Evolutionary conservation across 495 filamentous ascomycete genomes (phyloP).

Genomic region (Hyaloscypha bicolor): DNA sequence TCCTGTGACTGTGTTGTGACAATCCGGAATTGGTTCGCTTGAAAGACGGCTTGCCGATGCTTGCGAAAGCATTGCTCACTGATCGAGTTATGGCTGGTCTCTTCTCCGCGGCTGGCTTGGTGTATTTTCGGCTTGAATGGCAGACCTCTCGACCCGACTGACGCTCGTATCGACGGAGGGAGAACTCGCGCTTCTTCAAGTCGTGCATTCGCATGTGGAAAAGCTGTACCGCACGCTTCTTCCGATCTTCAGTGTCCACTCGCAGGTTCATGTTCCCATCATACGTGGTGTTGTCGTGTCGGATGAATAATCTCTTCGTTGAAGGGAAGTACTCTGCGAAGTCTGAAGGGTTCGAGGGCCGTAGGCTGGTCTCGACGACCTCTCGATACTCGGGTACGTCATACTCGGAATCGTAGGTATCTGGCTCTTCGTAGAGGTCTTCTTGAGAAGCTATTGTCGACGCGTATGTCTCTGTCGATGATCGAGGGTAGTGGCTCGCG

Average conservation of each 20-base stretch:
- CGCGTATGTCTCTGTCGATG: conserved; percentile 78
- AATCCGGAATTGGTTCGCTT: conserved; percentile 48
- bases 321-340: conserved; percentile 91
- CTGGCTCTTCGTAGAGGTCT: conserved; percentile 59
- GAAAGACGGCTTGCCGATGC: conserved; percentile 61
- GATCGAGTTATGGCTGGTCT: conserved; percentile 64
- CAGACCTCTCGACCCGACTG: conserved; percentile 94
- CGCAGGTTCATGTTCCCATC: conserved; percentile 98
- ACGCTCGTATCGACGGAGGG: conserved; percentile 86
- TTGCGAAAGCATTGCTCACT: conserved; percentile 73
- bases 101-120: conserved; percentile 39
- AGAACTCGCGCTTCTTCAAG: conserved; percentile 82
- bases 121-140: conserved; percentile 75
- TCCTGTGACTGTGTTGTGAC: conserved; percentile 44
- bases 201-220: conserved; percentile 98
- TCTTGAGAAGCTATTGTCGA: conserved; percentile 70
- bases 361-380: conserved; percentile 61
- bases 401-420: conserved; percentile 49
- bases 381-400: conserved; percentile 61
- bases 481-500: conserved; percentile 54
- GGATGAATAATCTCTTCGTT: conserved; percentile 73
- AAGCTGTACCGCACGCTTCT: conserved; percentile 71
- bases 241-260: conserved; percentile 71
- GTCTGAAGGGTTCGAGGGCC: conserved; percentile 76
- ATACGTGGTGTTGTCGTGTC: conserved; percentile 86